Evolutionary conservation across 805 yeast genomes (phyloP).

Genomic region (Pichia heedii): DNA sequence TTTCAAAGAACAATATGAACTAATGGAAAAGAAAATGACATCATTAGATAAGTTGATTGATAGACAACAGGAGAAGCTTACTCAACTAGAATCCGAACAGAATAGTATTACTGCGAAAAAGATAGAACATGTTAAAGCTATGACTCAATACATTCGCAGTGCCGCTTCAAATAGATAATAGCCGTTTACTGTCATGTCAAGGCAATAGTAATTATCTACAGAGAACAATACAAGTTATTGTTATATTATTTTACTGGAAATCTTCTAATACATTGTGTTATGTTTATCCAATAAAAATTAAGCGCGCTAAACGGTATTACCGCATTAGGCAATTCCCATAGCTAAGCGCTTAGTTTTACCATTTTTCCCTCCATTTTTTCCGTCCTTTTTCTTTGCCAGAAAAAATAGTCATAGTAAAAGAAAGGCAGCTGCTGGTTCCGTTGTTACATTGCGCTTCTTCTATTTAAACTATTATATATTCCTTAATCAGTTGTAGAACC

Average conservation of each 20-base stretch:
- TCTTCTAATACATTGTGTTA: too few species aligned
- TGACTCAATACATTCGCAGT: not conserved
- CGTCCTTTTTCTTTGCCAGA: too few species aligned
- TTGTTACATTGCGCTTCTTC: not conserved
- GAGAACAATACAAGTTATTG: too few species aligned
- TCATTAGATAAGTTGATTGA: not conserved
- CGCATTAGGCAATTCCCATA: conserved; percentile 9
- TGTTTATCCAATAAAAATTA: not conserved
- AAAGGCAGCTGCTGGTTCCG: too few species aligned
- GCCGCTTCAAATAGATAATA: not conserved
- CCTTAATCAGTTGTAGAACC: too few species aligned
- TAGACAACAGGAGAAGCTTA: not conserved
- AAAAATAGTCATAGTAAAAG: too few species aligned
- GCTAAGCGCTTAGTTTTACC: conserved; percentile 12
- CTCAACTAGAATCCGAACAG: not conserved
- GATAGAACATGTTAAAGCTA: not conserved
- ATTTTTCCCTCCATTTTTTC: not conserved
- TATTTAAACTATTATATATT: not conserved
- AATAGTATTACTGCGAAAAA: not conserved
- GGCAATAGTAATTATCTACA: too few species aligned
- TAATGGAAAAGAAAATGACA: not conserved
- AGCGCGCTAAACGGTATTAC: conserved; percentile 13
- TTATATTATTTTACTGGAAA: too few species aligned
- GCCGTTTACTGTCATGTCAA: not conserved
- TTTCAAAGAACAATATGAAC: not conserved